These are phyloP conservation scores for Paramecium tetraurelia DNA, from an alignment of 73 alveolate genomes.

Conservation along the genomic window DNA sequence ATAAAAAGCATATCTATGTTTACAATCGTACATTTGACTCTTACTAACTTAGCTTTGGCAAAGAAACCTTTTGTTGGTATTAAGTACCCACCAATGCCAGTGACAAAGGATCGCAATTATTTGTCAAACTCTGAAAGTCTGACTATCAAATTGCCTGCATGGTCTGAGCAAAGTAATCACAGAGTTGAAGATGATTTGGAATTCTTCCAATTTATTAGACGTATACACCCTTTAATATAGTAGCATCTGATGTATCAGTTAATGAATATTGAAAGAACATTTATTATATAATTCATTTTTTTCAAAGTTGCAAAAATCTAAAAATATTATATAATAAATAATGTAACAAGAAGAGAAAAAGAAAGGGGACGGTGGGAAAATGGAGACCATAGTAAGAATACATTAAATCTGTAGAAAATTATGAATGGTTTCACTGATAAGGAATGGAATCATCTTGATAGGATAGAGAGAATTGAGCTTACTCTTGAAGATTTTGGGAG, in stretches of 20 bases:
- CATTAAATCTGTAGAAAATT: slow-evolving; percentile 35
- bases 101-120: neutral
- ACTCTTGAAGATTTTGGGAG: slow-evolving; percentile 75
- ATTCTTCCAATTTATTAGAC: slow-evolving; percentile 38
- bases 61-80: slow-evolving; percentile 24
- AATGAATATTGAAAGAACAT: slow-evolving; percentile 22
- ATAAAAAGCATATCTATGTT: neutral
- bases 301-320: neutral
- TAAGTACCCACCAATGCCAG: neutral
- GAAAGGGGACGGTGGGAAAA: neutral
- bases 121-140: neutral
- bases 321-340: neutral
- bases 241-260: neutral
- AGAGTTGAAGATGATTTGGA: slow-evolving; percentile 26
- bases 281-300: neutral
- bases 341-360: slow-evolving; percentile 43
- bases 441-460: slow-evolving; percentile 62
- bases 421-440: slow-evolving; percentile 63
- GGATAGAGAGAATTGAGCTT: slow-evolving; percentile 66
- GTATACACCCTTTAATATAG: neutral
- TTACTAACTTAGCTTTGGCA: neutral
- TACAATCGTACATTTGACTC: neutral
- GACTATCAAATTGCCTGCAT: neutral
- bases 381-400: neutral
- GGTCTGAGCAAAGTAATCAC: slow-evolving; percentile 28